phyloP scores from a whole-genome alignment of 169 alveolate species.

The Eimeria nieschulzi region DNA sequence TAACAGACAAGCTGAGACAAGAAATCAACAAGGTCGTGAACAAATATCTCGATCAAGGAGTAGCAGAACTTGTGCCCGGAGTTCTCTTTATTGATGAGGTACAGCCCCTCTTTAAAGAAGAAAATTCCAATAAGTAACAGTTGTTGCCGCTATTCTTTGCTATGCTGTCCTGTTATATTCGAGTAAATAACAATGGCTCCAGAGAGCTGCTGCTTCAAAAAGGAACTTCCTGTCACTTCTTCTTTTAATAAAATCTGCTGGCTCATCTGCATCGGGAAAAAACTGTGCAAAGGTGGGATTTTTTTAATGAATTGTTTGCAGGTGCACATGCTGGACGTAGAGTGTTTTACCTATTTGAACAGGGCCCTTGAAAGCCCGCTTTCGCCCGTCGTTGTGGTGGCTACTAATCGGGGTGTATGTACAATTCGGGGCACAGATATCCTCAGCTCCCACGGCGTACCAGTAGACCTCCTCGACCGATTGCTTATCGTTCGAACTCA shows the following conservation, averaged over 20 bases:
- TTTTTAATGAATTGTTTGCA: background rate
- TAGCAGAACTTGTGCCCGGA: conserved; percentile 99
- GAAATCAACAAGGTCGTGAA: conserved; percentile 99
- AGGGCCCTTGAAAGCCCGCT: conserved; percentile 98
- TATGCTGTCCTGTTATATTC: no score
- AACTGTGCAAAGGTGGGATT: no score
- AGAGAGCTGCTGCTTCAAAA: no score
- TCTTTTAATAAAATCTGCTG: no score
- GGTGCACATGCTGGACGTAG: conserved; percentile 98
- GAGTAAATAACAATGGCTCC: no score
- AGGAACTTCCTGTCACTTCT: no score
- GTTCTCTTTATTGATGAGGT: conserved; percentile 99
- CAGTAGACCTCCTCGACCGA: conserved; percentile 99
- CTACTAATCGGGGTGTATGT: conserved; percentile 98
- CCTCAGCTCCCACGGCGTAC: conserved; percentile 98
- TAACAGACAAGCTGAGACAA: conserved; percentile 98
- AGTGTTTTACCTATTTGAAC: conserved; percentile 98
- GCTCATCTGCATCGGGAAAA: no score
- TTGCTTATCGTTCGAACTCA: conserved; percentile 97
- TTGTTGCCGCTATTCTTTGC: no score
- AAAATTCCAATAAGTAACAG: no score
- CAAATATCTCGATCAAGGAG: conserved; percentile 94
- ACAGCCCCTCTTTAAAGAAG: no score
- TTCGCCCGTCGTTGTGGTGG: conserved; percentile 98
- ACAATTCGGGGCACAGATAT: conserved; percentile 96